Evolutionary conservation across 2,329 filamentous ascomycete species (phyloP).

Genomic region (Talaromyces atroroseus): DNA sequence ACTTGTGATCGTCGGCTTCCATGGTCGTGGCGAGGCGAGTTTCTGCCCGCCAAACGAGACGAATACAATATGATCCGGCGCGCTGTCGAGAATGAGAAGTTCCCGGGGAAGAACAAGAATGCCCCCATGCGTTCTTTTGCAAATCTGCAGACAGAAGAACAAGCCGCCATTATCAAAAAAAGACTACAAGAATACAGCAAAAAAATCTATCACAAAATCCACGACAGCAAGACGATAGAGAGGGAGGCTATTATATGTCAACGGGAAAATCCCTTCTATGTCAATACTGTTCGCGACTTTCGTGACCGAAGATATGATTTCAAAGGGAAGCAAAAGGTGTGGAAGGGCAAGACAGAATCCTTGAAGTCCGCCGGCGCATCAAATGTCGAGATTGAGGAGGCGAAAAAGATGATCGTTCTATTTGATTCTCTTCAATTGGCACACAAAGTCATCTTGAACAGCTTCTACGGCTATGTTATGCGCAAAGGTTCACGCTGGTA

Average conservation of each 20-base stretch:
- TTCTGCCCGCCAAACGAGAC: conserved; percentile 88
- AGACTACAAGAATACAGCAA: conserved; percentile 89
- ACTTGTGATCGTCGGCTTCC: conserved; percentile 91
- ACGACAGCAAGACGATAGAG: conserved; percentile 86
- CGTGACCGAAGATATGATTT: conserved; percentile 97
- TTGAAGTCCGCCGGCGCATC: conserved; percentile 78
- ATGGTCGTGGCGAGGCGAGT: conserved; percentile 98
- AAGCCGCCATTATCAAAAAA: conserved; percentile 74
- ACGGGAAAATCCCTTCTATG: conserved; percentile 96
- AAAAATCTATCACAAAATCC: conserved; percentile 99
- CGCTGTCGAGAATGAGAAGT: conserved; percentile 84
- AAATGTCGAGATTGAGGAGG: conserved; percentile 73
- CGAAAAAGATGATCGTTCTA: conserved; percentile 97
- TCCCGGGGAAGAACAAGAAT: conserved; percentile 72
- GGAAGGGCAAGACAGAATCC: conserved; percentile 92
- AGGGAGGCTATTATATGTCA: conserved; percentile 98
- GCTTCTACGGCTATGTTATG: conserved; percentile 99
- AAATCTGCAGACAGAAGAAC: conserved; percentile 75
- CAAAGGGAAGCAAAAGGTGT: conserved; percentile 95
- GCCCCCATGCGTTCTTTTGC: conserved; percentile 69
- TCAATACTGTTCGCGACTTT: conserved; percentile 92
- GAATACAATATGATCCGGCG: conserved; percentile 99
- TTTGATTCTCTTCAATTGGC: conserved; percentile 95
- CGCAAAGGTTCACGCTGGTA: conserved; percentile 98
- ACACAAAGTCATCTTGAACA: conserved; percentile 98